A percentile compares a stretch with the other conserved stretches of the same genome.
Conservation (phyloP, 768 basidiomycete species). For the Boletus sp. region DNA sequence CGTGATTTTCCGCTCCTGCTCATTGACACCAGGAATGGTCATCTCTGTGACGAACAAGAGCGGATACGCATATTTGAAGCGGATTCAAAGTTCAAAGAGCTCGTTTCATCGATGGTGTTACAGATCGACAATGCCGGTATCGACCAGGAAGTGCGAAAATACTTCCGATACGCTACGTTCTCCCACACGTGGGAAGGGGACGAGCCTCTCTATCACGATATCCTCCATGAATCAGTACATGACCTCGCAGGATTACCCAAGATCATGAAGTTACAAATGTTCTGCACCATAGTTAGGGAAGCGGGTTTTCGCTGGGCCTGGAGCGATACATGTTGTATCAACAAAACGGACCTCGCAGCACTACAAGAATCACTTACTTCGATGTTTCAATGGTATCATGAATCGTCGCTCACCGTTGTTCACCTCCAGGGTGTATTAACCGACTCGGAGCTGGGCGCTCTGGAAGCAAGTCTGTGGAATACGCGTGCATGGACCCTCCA, state of each 20-base stretch:
- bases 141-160: slow-evolving; percentile 3
- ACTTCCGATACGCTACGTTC: slow-evolving; percentile 20
- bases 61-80: slow-evolving; percentile 7
- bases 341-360: slow-evolving; percentile 13
- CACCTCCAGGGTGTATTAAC: slow-evolving; percentile 17
- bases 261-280: slow-evolving; percentile 14
- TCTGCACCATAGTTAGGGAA: slow-evolving; percentile 14
- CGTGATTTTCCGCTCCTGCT: slow-evolving; percentile 11
- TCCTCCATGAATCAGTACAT: slow-evolving; percentile 13
- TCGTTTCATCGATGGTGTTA: slow-evolving; percentile 13
- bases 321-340: slow-evolving; percentile 26
- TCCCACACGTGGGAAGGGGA: slow-evolving; percentile 23
- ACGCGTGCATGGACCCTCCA: slow-evolving; percentile 25
- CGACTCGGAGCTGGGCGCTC: slow-evolving; percentile 2
- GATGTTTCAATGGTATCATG: slow-evolving; percentile 28
- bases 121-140: not conserved
- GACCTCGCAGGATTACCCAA: slow-evolving; percentile 2
- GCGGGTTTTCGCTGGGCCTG: slow-evolving; percentile 22
- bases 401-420: slow-evolving; percentile 24
- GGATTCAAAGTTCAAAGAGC: slow-evolving; percentile 9
- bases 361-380: slow-evolving; percentile 24
- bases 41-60: slow-evolving; percentile 10
- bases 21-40: slow-evolving; percentile 13
- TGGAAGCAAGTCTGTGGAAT: slow-evolving; percentile 21
- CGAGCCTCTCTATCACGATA: slow-evolving; percentile 15